These are phyloP conservation scores for Globisporangium recalcitrans DNA, from an alignment of 352 stramenopile genomes.

Conservation along the genomic window DNA sequence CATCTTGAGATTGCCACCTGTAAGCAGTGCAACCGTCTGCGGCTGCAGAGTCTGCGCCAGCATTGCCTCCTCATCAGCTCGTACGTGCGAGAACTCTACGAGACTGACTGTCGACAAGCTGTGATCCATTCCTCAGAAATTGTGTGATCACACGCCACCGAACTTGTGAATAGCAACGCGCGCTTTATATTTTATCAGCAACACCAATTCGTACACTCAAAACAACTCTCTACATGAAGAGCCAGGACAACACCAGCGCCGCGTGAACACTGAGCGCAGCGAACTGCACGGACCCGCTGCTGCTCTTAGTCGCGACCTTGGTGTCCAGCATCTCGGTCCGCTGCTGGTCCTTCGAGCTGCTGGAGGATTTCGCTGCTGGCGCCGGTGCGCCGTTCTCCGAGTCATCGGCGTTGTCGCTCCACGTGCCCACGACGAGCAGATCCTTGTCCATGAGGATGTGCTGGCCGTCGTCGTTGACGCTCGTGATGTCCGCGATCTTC, in stretches of 20 bases:
- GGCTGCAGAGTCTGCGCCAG: too few relatives aligned
- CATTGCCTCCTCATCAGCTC: neutral
- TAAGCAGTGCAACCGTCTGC: neutral
- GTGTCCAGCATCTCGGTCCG: neutral
- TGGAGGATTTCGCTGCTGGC: neutral
- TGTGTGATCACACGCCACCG: too few relatives aligned
- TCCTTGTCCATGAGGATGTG: constrained; percentile 19
- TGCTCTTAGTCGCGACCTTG: neutral
- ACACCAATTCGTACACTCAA: neutral
- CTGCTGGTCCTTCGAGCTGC: neutral
- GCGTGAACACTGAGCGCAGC: neutral
- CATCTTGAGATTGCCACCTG: neutral
- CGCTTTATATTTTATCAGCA: constrained; percentile 1
- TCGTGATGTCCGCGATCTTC: neutral
- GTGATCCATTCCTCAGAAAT: neutral
- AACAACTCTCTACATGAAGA: neutral
- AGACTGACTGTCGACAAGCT: neutral
- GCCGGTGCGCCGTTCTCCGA: neutral
- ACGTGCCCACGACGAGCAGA: constrained; percentile 15
- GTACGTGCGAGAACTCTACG: neutral
- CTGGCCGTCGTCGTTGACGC: constrained; percentile 1
- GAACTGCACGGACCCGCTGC: neutral
- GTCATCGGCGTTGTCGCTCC: constrained; percentile 2
- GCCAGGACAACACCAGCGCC: neutral
- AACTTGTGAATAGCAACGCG: neutral